Conservation (phyloP, 2,329 filamentous ascomycete species). For the Trichoderma koningii region DNA sequence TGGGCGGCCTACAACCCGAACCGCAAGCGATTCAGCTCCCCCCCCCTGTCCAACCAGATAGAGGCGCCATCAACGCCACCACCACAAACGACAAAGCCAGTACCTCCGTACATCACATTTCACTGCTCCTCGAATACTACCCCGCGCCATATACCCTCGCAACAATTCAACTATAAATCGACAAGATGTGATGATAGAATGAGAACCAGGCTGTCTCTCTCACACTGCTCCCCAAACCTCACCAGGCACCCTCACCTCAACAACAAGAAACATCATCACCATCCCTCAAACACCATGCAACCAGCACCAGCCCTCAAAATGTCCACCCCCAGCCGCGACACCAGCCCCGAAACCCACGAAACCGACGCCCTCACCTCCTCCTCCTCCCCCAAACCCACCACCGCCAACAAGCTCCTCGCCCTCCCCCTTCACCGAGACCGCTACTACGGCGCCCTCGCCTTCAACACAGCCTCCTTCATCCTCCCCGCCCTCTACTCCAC, state of each 20-base stretch:
- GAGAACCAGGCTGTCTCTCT: not conserved
- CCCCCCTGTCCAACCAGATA: not conserved
- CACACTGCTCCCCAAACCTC: not conserved
- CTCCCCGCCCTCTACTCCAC: conserved; percentile 69
- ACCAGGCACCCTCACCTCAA: not conserved
- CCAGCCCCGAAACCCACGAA: not conserved
- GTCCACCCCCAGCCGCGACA: not conserved
- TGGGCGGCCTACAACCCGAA: conserved; percentile 17
- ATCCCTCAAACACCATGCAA: not conserved
- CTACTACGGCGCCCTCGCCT: conserved; percentile 60
- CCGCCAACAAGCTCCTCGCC: too few species aligned
- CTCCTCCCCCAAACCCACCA: too few species aligned
- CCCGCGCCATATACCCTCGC: not conserved
- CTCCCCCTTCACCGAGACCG: conserved; percentile 25
- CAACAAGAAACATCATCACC: not conserved
- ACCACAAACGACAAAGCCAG: conserved; percentile 8
- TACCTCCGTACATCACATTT: not conserved
- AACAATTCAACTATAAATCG: not conserved
- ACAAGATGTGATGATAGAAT: not conserved
- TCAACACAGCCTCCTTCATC: conserved; percentile 64
- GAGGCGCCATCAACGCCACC: not conserved
- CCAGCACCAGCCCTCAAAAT: not conserved
- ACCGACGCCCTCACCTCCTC: conserved; percentile 1
- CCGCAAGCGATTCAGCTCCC: not conserved
- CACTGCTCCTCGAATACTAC: not conserved